Conservation (phyloP, 2,329 filamentous ascomycete species). For the Penicillium sp. region DNA sequence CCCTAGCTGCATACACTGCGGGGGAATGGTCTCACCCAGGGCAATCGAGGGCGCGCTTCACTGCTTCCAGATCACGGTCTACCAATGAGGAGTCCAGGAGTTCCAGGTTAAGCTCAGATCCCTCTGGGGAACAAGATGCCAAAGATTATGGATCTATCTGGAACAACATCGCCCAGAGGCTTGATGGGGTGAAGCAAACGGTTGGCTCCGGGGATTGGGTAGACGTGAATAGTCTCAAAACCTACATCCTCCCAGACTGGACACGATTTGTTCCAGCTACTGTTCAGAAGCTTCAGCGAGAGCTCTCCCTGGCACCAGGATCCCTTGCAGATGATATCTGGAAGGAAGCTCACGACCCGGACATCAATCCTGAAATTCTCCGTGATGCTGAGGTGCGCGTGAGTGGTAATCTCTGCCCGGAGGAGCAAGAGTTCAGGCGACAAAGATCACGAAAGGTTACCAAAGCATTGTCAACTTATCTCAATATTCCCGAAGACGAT, state of each 20-base stretch:
- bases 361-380: constrained; percentile 81
- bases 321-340: constrained; percentile 92
- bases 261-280: constrained; percentile 73
- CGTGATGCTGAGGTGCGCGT: constrained; percentile 81
- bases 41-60: constrained; percentile 27
- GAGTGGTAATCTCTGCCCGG: constrained; percentile 75
- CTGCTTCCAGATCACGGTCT: constrained; percentile 19
- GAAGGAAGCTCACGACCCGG: constrained; percentile 82
- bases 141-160: constrained; percentile 43
- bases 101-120: not conserved
- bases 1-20: constrained; percentile 32
- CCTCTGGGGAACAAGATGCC: constrained; percentile 13
- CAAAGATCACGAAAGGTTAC: constrained; percentile 70
- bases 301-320: constrained; percentile 83
- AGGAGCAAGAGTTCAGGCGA: constrained; percentile 74
- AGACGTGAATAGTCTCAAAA: constrained; percentile 60
- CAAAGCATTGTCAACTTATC: constrained; percentile 77
- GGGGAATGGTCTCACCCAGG: constrained; percentile 28
- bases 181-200: constrained; percentile 43
- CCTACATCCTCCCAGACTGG: constrained; percentile 80
- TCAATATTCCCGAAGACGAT: constrained; percentile 73
- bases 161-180: constrained; percentile 54
- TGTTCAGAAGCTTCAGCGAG: constrained; percentile 78
- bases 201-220: constrained; percentile 46
- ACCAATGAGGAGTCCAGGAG: constrained; percentile 14